phyloP scores from a whole-genome alignment of 768 basidiomycete genomes.

The Cubamyces lactineus region DNA sequence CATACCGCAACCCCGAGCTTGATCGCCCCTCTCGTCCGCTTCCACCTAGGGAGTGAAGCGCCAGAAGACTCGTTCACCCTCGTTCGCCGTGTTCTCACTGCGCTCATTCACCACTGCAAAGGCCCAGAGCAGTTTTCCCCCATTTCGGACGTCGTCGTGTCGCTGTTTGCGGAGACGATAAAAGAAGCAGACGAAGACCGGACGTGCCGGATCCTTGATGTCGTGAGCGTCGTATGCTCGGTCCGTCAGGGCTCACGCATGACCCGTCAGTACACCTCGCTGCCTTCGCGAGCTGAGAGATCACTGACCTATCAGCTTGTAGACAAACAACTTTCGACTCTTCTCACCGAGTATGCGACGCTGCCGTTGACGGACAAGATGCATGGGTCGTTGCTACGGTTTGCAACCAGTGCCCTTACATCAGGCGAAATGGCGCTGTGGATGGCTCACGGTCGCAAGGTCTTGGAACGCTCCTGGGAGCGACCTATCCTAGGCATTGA shows the following conservation, averaged over 20 bases:
- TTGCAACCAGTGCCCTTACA: slow-evolving; percentile 40
- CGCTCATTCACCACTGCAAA: slow-evolving; percentile 83
- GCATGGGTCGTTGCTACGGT: slow-evolving; percentile 38
- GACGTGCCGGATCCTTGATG: slow-evolving; percentile 56
- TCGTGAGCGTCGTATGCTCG: slow-evolving; percentile 58
- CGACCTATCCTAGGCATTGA: slow-evolving; percentile 49
- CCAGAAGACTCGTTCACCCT: slow-evolving; percentile 54
- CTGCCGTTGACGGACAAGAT: slow-evolving; percentile 35
- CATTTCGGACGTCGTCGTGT: slow-evolving; percentile 56
- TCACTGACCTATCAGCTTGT: neutral
- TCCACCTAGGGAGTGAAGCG: slow-evolving; percentile 49
- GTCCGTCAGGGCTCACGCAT: slow-evolving; percentile 76
- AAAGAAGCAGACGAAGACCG: slow-evolving; percentile 38
- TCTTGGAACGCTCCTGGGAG: slow-evolving; percentile 55
- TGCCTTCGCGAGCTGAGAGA: neutral
- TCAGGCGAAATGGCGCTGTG: slow-evolving; percentile 48
- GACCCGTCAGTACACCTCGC: slow-evolving; percentile 47
- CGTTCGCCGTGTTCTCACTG: slow-evolving; percentile 73
- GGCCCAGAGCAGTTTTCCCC: slow-evolving; percentile 63
- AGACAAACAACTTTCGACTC: slow-evolving; percentile 43
- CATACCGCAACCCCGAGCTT: slow-evolving; percentile 76
- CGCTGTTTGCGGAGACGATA: slow-evolving; percentile 37
- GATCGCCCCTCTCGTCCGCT: slow-evolving; percentile 57
- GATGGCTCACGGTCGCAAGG: slow-evolving; percentile 51
- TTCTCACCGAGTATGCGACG: slow-evolving; percentile 36